A percentile compares a stretch with the other conserved stretches of the same genome.
Conservation (phyloP, 177 flowering plant genomes). For the Vitis hybrid region DNA sequence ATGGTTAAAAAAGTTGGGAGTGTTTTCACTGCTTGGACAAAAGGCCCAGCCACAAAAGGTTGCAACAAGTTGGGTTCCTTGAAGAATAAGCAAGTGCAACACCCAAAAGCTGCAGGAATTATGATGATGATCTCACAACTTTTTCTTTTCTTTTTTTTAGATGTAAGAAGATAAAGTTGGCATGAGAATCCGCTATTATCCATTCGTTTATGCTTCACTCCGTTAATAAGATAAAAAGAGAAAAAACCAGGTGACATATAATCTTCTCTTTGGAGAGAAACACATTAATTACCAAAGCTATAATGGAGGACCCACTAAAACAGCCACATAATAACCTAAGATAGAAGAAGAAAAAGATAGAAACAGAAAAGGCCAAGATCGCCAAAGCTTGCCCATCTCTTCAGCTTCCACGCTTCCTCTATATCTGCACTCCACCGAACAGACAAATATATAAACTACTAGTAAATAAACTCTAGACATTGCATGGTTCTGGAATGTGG, state of each 20-base stretch:
- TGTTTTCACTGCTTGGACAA: neutral
- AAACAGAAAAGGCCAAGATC: neutral
- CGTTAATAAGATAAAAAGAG: neutral
- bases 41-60: neutral
- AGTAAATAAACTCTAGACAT: neutral
- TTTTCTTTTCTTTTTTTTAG: neutral
- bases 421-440: constrained; percentile 14
- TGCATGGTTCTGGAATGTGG: too few relatives aligned
- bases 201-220: neutral
- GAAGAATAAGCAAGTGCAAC: constrained; percentile 4
- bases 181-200: too few relatives aligned
- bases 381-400: neutral
- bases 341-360: constrained; percentile 1
- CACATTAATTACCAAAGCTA: too few relatives aligned
- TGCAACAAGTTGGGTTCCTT: neutral
- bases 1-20: neutral
- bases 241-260: too few relatives aligned
- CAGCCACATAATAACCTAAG: neutral
- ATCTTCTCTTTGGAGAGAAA: too few relatives aligned
- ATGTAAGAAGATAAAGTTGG: neutral
- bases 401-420: constrained; percentile 9
- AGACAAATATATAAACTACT: neutral
- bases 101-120: constrained; percentile 16
- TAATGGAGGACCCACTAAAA: neutral
- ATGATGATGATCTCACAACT: constrained; percentile 16